Evolutionary conservation across 768 basidiomycete genomes (phyloP), one percentile per base, ranked within the genome.

Genomic region (Auricularia cornea): DNA sequence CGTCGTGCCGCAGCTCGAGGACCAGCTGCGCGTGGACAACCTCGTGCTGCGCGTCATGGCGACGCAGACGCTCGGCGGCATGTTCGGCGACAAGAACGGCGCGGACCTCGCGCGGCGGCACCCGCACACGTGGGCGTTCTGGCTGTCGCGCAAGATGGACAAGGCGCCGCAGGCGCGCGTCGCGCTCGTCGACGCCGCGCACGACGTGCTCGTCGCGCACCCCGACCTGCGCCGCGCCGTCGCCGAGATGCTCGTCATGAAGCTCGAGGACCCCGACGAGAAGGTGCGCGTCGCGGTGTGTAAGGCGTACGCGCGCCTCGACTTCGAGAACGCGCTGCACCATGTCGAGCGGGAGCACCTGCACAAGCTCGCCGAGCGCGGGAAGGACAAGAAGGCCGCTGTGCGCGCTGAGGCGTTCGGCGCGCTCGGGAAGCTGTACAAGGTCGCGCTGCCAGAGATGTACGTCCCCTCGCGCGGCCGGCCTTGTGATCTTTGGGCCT

Each of bases 1-100:
- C 72, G 94, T 98, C 59, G 87, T 98, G 29, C 95, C 96, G 0
- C 90, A 94, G 63, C 83, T 98, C 20, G 94, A 96, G 71, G 90
- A 94, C 66, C 93, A 97, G 69, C 79, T 98, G 3, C 84, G 85
- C 28, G 86, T 88, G 3, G 90, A 92, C 66, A 84, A 90, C 40
- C 70, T 85, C 2, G 79, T 81, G 32, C 78, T 94, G 3, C 83
- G 97, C 38, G 69, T 84, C 18, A 83, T 97, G 66, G 91, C 89
- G n/a, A 94, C 94, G 0, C 84, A 90, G 67, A 88, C 86, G 0
- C 81, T 98, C 1, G 97, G 94, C 0, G 86, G 88, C 65, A 96
- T 99, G 90, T 96, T 91, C 70, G 86, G 85, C 0, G 89, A 90
- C 63, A 87, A 85, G 72, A 81, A 80, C 11, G 88, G 86, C 3